Evolutionary conservation across 108 stramenopile species (phyloP).

Genomic region (Cyclotella choctawhatcheeana): DNA sequence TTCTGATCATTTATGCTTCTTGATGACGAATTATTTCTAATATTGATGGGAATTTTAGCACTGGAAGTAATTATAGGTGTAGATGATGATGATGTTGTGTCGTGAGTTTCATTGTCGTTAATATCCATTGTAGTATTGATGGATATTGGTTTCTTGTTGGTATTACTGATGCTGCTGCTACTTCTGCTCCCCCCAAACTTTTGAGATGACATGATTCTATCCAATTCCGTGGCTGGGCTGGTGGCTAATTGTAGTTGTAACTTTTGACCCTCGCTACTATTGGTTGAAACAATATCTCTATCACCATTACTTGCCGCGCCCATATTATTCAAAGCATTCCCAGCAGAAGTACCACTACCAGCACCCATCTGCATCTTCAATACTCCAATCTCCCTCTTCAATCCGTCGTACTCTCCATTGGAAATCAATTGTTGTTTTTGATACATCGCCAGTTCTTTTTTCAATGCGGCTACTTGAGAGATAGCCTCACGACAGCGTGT

Average conservation of each 20-base stretch:
- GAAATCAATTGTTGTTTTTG: conserved; percentile 45
- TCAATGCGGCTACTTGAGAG: conserved; percentile 66
- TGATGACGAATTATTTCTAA: not conserved
- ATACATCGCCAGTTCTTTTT: conserved; percentile 65
- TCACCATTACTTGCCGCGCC: not conserved
- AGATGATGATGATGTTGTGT: not conserved
- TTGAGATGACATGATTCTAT: conserved; percentile 45
- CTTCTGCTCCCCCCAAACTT: conserved; percentile 29
- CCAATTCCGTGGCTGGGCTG: conserved; percentile 37
- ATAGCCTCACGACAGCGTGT: conserved; percentile 80
- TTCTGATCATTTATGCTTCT: conserved; percentile 1
- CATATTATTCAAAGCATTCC: too few species aligned
- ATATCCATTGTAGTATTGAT: too few species aligned
- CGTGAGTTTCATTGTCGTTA: too few species aligned
- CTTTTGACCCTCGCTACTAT: not conserved
- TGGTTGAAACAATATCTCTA: not conserved
- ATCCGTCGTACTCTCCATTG: conserved; percentile 46
- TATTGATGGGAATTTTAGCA: conserved; percentile 26
- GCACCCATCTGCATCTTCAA: conserved; percentile 19
- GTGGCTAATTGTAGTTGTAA: not conserved
- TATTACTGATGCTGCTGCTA: too few species aligned
- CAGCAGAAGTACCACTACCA: not conserved
- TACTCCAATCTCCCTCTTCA: conserved; percentile 38
- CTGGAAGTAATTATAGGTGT: conserved; percentile 10
- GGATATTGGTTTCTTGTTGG: too few species aligned